Base-by-base conservation (phyloP, 139 green algal species). In the Coccomyxa sp. region DNA sequence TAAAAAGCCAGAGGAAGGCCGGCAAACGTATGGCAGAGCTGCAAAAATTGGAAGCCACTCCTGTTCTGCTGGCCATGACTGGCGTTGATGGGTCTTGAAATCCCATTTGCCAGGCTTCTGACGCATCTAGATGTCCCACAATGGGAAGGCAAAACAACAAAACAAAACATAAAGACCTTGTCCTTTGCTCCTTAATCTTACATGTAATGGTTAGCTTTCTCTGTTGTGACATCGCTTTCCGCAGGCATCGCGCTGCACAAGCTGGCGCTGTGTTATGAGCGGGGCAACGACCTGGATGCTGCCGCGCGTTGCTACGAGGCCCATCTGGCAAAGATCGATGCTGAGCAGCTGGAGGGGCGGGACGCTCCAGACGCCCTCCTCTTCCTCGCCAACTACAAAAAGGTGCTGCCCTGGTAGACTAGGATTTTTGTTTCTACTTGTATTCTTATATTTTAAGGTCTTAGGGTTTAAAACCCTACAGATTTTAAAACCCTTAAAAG, bases 321-420 rank as follows among this genome's bases (percentile, higher is more conserved):
- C 21, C 96, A 96, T 81, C 89, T 98, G 77, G 80, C 91, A 31
- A 86, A 92, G 4, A 88, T 97, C 17, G 93, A 98, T 27, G 87
- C 79, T 15, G 86, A 95, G 68, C 83, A 85, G 0, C 45, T 88
- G 77, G 74, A 27, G 0, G 89, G 87, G 28, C 81, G 81, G 81
- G 95, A 97, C 77, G 86, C 90, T 0, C 85, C 95, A 32, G 96
- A 98, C 76, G 96, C 96, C 0, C 89, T 99, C 81, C 77, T 93
- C 27, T 99, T 94, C 90, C 88, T 99, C 27, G 94, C 93, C 12
- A 82, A 84, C 13, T 90, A 88, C 78, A 87, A 91, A 83, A 95
- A 94, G 91, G 93, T 93, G 28, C 18, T 13, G 31, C 28, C 15
- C 1, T n/a, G n/a, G n/a, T n/a, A n/a, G n/a, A 78, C 71, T 78